phyloP scores from a whole-genome alignment of 2,329 filamentous ascomycete species.

The Aspergillus sp. region DNA sequence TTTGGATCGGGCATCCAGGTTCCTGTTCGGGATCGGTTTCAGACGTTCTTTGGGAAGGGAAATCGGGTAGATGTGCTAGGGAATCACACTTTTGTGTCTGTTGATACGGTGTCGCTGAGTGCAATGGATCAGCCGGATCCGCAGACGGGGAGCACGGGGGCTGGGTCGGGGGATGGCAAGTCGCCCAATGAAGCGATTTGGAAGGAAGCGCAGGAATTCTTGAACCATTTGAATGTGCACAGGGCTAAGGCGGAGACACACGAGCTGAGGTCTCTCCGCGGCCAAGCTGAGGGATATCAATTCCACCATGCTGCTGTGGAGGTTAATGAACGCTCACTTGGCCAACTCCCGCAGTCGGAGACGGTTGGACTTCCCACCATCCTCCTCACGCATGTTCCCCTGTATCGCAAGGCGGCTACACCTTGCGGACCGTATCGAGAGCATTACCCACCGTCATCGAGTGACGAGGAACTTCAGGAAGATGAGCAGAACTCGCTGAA shows the following conservation, averaged over 20 bases:
- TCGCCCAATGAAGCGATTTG: constrained; percentile 59
- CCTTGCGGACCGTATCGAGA: constrained; percentile 85
- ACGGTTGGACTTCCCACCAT: constrained; percentile 71
- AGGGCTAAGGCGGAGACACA: constrained; percentile 64
- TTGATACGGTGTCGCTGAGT: constrained; percentile 83
- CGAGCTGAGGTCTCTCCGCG: constrained; percentile 60
- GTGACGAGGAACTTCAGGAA: constrained; percentile 49
- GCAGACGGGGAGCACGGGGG: constrained; percentile 40
- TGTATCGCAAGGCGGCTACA: constrained; percentile 74
- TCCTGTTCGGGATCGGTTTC: constrained; percentile 74
- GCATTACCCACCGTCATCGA: constrained; percentile 65
- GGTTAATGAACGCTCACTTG: constrained; percentile 39
- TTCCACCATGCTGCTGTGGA: constrained; percentile 58
- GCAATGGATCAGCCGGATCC: constrained; percentile 56
- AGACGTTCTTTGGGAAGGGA: constrained; percentile 81
- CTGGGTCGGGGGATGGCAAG: constrained; percentile 40
- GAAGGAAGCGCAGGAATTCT: constrained; percentile 67
- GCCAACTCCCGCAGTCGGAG: constrained; percentile 14
- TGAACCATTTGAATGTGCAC: constrained; percentile 57
- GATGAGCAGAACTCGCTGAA: constrained; percentile 73
- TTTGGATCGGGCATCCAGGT: constrained; percentile 80
- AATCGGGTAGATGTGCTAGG: constrained; percentile 87
- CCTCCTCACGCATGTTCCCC: constrained; percentile 81
- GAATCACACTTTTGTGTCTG: constrained; percentile 90
- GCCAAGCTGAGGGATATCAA: constrained; percentile 46